Conservation (phyloP, 192 early-diverging fungal species). For the Backusella mclennaniae region DNA sequence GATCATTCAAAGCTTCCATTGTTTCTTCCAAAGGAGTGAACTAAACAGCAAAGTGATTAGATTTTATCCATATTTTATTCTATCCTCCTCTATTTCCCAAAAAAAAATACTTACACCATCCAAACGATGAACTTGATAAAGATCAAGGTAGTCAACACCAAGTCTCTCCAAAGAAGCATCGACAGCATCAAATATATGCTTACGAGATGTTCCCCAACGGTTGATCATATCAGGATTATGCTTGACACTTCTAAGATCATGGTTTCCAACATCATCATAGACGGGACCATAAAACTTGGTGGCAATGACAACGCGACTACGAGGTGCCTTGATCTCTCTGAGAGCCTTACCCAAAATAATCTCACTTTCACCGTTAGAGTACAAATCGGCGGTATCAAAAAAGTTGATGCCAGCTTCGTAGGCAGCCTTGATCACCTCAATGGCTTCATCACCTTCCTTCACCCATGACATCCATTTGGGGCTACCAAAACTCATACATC, state of each 20-base stretch:
- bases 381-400: constrained; percentile 64
- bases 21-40: constrained; percentile 67
- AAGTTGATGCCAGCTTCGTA: constrained; percentile 77
- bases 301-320: constrained; percentile 68
- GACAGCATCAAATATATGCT: constrained; percentile 81
- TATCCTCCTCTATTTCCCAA: neutral
- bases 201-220: constrained; percentile 73
- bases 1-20: constrained; percentile 66
- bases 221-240: constrained; percentile 41
- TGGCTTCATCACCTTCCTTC: constrained; percentile 41
- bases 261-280: constrained; percentile 47
- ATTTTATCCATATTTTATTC: neutral
- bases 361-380: constrained; percentile 40
- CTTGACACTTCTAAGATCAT: neutral
- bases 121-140: constrained; percentile 75
- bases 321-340: constrained; percentile 47
- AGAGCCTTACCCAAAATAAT: constrained; percentile 36
- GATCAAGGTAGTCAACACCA: constrained; percentile 69
- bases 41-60: neutral
- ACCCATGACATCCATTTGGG: constrained; percentile 40
- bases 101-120: constrained; percentile 27
- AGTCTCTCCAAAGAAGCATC: constrained; percentile 68
- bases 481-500: constrained; percentile 49
- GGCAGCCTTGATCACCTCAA: constrained; percentile 50
- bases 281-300: constrained; percentile 61